These are phyloP conservation scores for Xylaria sp. DNA, from an alignment of 2,329 filamentous ascomycete species.

Conservation along the genomic window DNA sequence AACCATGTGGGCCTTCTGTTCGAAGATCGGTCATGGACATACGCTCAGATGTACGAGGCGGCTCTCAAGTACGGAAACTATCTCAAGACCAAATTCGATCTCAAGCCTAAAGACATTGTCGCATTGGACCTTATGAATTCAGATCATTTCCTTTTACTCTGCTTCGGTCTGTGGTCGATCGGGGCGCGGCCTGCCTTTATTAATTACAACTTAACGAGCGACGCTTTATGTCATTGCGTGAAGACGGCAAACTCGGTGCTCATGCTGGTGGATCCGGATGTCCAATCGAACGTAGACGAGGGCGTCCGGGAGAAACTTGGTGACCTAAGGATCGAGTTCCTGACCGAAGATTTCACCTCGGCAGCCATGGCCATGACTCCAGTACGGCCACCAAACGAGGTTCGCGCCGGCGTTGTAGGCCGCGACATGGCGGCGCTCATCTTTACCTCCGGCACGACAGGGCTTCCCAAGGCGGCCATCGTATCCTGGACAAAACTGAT, in stretches of 20 bases:
- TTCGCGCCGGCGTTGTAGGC: slow-evolving; percentile 60
- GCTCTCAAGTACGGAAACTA: slow-evolving; percentile 79
- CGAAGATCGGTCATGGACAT: slow-evolving; percentile 75
- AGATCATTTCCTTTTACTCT: slow-evolving; percentile 78
- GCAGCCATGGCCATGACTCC: slow-evolving; percentile 63
- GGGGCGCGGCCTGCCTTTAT: slow-evolving; percentile 86
- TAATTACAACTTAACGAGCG: slow-evolving; percentile 83
- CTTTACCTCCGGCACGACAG: slow-evolving; percentile 87
- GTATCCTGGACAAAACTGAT: slow-evolving; percentile 76
- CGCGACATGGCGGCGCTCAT: slow-evolving; percentile 77
- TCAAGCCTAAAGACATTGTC: slow-evolving; percentile 79
- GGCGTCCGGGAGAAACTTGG: slow-evolving; percentile 63
- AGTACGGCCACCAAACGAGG: slow-evolving; percentile 66
- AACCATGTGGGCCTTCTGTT: slow-evolving; percentile 72
- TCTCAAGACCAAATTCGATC: slow-evolving; percentile 70
- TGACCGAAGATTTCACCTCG: slow-evolving; percentile 67
- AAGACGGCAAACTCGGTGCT: slow-evolving; percentile 72
- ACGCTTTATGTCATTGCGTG: slow-evolving; percentile 78
- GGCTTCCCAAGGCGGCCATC: slow-evolving; percentile 82
- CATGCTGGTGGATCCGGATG: slow-evolving; percentile 73
- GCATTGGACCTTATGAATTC: slow-evolving; percentile 85
- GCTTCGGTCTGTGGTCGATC: slow-evolving; percentile 82
- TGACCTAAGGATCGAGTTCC: slow-evolving; percentile 67
- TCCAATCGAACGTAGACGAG: slow-evolving; percentile 66
- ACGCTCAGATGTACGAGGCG: slow-evolving; percentile 76